Percentiles rank a stretch among this genome's conserved stretches.
Conservation (phyloP, 2,329 filamentous ascomycete genomes). For the Hypoxylon sp. region DNA sequence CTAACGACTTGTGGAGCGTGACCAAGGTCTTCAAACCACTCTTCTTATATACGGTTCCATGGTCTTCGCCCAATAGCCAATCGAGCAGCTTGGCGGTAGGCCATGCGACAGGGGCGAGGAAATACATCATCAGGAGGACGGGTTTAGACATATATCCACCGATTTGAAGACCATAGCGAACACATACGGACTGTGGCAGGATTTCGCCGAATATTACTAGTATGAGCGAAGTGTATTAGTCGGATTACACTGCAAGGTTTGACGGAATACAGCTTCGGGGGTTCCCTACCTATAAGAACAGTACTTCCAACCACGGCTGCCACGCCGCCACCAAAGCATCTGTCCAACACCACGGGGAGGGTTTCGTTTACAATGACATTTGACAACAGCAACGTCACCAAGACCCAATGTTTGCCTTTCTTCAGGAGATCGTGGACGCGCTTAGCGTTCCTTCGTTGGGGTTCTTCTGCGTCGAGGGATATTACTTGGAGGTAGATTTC, state of each 20-base stretch:
- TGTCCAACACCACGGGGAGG: conserved; percentile 91
- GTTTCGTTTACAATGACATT: conserved; percentile 99
- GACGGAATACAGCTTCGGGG: not conserved
- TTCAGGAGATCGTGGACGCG: conserved; percentile 84
- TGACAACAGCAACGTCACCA: conserved; percentile 91
- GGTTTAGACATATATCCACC: conserved; percentile 93
- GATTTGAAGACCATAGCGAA: conserved; percentile 94
- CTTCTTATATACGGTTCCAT: conserved; percentile 98
- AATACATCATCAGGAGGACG: conserved; percentile 90
- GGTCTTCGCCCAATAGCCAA: conserved; percentile 90
- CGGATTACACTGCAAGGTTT: conserved; percentile 14
- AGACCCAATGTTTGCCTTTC: conserved; percentile 96
- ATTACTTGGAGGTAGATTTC: conserved; percentile 98
- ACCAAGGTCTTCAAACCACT: conserved; percentile 96
- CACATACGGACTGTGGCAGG: conserved; percentile 94
- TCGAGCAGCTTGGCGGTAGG: conserved; percentile 96
- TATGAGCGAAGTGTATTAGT: conserved; percentile 38
- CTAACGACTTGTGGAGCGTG: conserved; percentile 91
- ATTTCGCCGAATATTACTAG: conserved; percentile 98
- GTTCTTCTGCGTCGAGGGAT: conserved; percentile 82
- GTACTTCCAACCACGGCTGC: conserved; percentile 95
- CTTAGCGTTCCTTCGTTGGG: conserved; percentile 87
- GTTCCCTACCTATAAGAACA: conserved; percentile 82
- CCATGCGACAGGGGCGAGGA: conserved; percentile 90
- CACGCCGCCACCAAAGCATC: conserved; percentile 93